Conservation (phyloP, 2,329 filamentous ascomycete genomes). For the Triangularia verruculosa region DNA sequence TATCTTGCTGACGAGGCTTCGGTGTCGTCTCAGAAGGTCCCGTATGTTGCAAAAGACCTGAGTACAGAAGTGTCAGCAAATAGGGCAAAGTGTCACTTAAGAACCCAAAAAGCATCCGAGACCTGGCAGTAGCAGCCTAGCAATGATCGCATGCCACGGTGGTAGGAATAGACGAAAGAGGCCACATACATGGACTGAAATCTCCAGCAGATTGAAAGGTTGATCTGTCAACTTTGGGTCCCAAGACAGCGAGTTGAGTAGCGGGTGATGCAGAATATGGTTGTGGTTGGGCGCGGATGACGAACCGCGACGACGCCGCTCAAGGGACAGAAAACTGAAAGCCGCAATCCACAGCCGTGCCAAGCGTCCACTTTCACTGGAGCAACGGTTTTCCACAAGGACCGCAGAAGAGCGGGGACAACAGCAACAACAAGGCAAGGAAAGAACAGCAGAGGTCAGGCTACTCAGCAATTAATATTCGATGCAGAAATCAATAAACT, state of each 20-base stretch:
- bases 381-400: neutral
- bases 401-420: neutral
- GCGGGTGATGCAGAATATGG: constrained; percentile 3
- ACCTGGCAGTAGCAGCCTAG: neutral
- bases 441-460: neutral
- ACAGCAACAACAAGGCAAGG: neutral
- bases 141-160: constrained; percentile 11
- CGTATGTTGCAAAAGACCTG: neutral
- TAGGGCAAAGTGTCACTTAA: neutral
- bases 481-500: neutral
- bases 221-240: constrained; percentile 17
- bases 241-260: constrained; percentile 16
- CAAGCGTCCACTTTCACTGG: constrained; percentile 13
- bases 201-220: constrained; percentile 12
- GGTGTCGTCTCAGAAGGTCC: neutral
- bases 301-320: constrained; percentile 13
- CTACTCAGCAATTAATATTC: neutral
- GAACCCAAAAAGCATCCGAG: neutral
- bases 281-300: constrained; percentile 17
- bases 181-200: neutral
- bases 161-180: constrained; percentile 7
- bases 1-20: neutral
- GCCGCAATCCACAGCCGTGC: constrained; percentile 14
- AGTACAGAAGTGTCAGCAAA: neutral
- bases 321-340: neutral